A percentile compares a stretch with the other conserved stretches of the same genome.
phyloP scores from a whole-genome alignment of 2,329 filamentous ascomycete species.

The Trichoderma atroviride region DNA sequence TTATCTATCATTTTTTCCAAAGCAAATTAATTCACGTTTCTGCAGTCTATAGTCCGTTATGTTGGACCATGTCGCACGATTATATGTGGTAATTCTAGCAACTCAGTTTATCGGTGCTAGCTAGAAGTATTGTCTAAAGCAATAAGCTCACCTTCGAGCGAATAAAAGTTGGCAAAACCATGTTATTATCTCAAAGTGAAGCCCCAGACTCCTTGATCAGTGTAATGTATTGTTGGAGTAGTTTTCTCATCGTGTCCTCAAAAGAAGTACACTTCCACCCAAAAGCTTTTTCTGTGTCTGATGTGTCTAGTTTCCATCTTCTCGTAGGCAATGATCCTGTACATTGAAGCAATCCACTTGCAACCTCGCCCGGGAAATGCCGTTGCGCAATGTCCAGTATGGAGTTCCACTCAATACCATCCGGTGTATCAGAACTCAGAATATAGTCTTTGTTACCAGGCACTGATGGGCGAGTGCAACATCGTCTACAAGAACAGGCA shows the following conservation, averaged over 20 bases:
- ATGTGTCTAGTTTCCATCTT: constrained; percentile 25
- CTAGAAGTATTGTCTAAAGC: too few relatives aligned
- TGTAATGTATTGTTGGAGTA: constrained; percentile 27
- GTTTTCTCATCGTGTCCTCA: constrained; percentile 26
- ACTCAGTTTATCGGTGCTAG: not conserved
- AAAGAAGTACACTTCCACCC: constrained; percentile 28
- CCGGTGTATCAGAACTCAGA: constrained; percentile 26
- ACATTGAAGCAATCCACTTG: constrained; percentile 13
- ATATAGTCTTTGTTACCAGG: constrained; percentile 29
- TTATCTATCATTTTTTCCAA: not conserved
- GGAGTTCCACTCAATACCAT: constrained; percentile 28
- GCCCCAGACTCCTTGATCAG: not conserved
- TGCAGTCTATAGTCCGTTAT: not conserved
- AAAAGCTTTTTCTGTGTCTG: constrained; percentile 17
- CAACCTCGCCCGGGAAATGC: constrained; percentile 23
- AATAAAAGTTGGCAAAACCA: too few relatives aligned
- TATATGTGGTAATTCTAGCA: not conserved
- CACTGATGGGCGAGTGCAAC: constrained; percentile 28
- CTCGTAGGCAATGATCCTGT: constrained; percentile 19
- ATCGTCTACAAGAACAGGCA: constrained; percentile 28
- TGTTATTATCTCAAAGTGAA: not conserved
- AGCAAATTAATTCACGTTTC: not conserved
- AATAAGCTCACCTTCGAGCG: too few relatives aligned
- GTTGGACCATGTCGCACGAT: not conserved
- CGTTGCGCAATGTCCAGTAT: constrained; percentile 2